These are phyloP conservation scores for Physaria fendleri DNA, from an alignment of 345 rosid genomes.

Conservation along the genomic window DNA sequence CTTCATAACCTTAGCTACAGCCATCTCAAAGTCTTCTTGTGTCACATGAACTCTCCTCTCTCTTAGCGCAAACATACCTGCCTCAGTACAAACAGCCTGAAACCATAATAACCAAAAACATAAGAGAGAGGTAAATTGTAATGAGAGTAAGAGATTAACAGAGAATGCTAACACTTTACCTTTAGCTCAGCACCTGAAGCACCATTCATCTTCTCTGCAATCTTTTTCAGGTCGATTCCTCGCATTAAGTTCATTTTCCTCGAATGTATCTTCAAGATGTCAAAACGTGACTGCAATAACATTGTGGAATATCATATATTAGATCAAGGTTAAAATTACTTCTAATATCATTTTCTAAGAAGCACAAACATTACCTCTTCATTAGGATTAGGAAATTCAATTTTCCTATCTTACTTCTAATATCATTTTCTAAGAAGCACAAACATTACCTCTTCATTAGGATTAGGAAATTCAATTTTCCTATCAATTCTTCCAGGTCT, in stretches of 20 bases:
- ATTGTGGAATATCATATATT: not conserved
- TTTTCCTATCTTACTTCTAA: slow-evolving; percentile 97
- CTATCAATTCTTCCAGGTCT: slow-evolving; percentile 98
- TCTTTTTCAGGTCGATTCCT: slow-evolving; percentile 95
- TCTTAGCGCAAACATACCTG: slow-evolving; percentile 97
- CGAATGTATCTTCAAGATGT: slow-evolving; percentile 94
- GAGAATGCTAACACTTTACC: slow-evolving; percentile 37
- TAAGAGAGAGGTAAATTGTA: not conserved
- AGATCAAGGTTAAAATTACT: no score
- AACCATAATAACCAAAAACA: not conserved
- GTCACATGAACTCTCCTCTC: slow-evolving; percentile 98
- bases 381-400: slow-evolving; percentile 97
- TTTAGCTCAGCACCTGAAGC: slow-evolving; percentile 99
- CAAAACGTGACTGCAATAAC: slow-evolving; percentile 76
- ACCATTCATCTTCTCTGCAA: slow-evolving; percentile 98
- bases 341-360: not conserved
- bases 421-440: not conserved
- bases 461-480: slow-evolving; percentile 98
- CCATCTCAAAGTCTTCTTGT: slow-evolving; percentile 99
- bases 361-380: slow-evolving; percentile 51
- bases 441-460: slow-evolving; percentile 71
- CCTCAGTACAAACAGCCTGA: slow-evolving; percentile 99
- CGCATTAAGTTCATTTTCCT: slow-evolving; percentile 98
- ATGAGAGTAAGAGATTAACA: not conserved
- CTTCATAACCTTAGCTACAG: slow-evolving; percentile 99